Base-by-base conservation (phyloP, 768 basidiomycete genomes). In the Russula vinacea region DNA sequence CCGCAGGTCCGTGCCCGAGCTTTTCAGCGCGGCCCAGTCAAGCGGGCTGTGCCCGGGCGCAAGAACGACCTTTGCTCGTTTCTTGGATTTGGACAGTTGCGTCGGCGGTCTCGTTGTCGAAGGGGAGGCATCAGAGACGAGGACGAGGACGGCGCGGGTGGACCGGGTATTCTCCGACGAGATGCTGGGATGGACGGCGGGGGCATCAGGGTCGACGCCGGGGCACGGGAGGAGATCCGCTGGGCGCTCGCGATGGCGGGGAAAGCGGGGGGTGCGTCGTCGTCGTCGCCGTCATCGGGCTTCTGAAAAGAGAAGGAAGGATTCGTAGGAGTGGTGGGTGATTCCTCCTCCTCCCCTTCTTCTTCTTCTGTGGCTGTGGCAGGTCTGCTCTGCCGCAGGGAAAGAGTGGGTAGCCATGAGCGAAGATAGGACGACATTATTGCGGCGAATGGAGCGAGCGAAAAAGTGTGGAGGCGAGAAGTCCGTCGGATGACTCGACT, bases 21-120 rank as follows among this genome's bases (percentile, higher is more conserved):
- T 77, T 74, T 95, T 94, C 62, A 97, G 76, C 52, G 81, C 85
- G 1, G 93, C 94, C 96, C 96, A 99, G 75, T 99, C 97, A 33
- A 99, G 75, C 11, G 94, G 86, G 66, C 92, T 90, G 74, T 89
- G 89, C 7, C 97, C 97, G 1, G 96, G 95, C 13, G 90, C 87
- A 5, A 99, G 82, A 5, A 87, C 91, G 0, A 97, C 94, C 76
- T 95, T 98, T 35, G 80, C 82, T 24, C 85, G 78, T 69, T 80
- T 85, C 70, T 86, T 88, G 7, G 76, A 71, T 14, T 81, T 58
- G 16, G 56, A 42, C n/a, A 35, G 77, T 63, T 82, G 83, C 17
- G 75, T 71, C 0, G 86, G 86, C 1, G 78, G 78, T 68, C 82
- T 82, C 8, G 83, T 87, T 17, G 90, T 89, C 10, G 81, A 79